These are phyloP conservation scores for Lachnellula willkommii DNA, from an alignment of 2,329 filamentous ascomycete species.

Conservation along the genomic window DNA sequence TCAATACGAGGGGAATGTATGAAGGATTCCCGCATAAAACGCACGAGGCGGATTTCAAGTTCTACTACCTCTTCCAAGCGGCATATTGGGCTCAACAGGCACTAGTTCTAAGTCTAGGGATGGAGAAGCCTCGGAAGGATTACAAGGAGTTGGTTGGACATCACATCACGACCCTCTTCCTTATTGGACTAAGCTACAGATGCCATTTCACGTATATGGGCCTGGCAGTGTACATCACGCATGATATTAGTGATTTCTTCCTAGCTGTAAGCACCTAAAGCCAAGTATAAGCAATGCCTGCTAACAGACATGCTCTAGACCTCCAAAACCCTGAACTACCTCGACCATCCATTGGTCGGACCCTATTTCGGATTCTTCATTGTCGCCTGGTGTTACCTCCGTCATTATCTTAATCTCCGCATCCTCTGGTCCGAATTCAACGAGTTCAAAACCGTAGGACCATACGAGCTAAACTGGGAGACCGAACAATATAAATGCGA, in stretches of 20 bases:
- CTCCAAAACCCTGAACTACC: conserved; percentile 87
- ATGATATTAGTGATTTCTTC: conserved; percentile 94
- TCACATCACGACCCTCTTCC: conserved; percentile 77
- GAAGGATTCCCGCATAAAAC: conserved; percentile 78
- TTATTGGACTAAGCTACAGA: conserved; percentile 83
- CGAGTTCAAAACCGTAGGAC: conserved; percentile 67
- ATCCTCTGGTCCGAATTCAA: conserved; percentile 71
- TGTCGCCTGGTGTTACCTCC: conserved; percentile 78
- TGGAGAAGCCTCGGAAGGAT: conserved; percentile 92
- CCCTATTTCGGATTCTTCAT: conserved; percentile 86
- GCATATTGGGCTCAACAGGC: conserved; percentile 94
- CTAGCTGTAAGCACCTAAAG: conserved; percentile 62
- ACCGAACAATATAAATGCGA: conserved; percentile 71
- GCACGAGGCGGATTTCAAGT: conserved; percentile 78
- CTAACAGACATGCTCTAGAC: conserved; percentile 47
- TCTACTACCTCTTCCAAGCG: conserved; percentile 90
- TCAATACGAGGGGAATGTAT: conserved; percentile 88
- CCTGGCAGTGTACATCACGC: conserved; percentile 85
- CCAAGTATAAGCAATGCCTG: not conserved
- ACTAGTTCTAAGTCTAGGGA: conserved; percentile 77
- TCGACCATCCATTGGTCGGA: conserved; percentile 68
- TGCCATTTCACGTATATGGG: conserved; percentile 98
- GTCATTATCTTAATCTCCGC: conserved; percentile 75
- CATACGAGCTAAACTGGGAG: conserved; percentile 71
- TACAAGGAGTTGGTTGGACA: conserved; percentile 89